Percentiles rank a stretch among this genome's conserved stretches.
These are phyloP conservation scores for Suhomyces anneliseae DNA, from an alignment of 1,139 yeast genomes.

Conservation along the genomic window DNA sequence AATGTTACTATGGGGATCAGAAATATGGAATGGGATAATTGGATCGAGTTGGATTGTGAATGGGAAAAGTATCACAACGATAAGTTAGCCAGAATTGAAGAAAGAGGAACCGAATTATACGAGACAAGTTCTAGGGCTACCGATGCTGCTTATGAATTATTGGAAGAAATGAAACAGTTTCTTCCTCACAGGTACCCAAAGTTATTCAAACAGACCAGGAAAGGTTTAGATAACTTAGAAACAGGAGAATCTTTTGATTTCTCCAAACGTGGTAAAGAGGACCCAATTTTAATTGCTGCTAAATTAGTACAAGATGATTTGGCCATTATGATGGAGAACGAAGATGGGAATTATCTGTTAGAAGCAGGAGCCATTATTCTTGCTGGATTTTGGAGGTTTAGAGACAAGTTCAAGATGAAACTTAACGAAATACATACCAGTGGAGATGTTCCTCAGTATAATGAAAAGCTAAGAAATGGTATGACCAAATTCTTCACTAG, in stretches of 20 bases:
- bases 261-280: constrained; percentile 33
- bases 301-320: constrained; percentile 65
- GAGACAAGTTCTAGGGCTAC: constrained; percentile 53
- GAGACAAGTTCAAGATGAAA: constrained; percentile 56
- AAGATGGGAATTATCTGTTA: constrained; percentile 54
- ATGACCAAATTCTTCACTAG: constrained; percentile 66
- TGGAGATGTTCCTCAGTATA: constrained; percentile 67
- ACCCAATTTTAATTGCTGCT: constrained; percentile 60
- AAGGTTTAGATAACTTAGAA: constrained; percentile 51
- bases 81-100: constrained; percentile 49
- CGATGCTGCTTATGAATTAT: constrained; percentile 56
- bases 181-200: constrained; percentile 61
- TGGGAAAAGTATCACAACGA: constrained; percentile 56
- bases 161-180: constrained; percentile 52
- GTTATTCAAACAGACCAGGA: constrained; percentile 44
- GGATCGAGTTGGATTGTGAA: constrained; percentile 69
- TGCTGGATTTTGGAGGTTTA: constrained; percentile 66
- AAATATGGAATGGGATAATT: constrained; percentile 54
- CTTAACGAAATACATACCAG: constrained; percentile 57
- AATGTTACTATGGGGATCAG: constrained; percentile 64
- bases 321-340: constrained; percentile 62
- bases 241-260: constrained; percentile 52
- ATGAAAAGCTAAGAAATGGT: constrained; percentile 55
- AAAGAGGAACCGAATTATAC: constrained; percentile 48
- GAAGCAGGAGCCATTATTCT: constrained; percentile 62